Base-by-base conservation (phyloP, 2,329 filamentous ascomycete genomes). In the Cladosporium sp. region DNA sequence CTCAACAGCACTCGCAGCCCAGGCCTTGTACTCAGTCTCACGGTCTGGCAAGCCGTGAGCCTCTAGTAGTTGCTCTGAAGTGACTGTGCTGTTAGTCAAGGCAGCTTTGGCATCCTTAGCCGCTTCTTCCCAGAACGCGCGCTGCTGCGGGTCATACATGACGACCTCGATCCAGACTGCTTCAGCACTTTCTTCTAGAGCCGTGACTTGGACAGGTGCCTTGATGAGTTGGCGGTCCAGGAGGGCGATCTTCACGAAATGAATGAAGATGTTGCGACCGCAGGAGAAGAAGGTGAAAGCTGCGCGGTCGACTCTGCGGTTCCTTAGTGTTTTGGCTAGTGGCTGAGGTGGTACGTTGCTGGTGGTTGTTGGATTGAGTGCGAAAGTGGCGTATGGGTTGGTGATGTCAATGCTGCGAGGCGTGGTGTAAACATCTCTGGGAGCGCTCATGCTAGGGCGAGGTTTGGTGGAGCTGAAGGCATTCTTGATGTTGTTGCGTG, bases 1-100 rank as follows among this genome's bases (percentile, higher is more conserved):
- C 12, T 61, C 62, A 4, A 63, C 63, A 50, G 63, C 61, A 15
- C 60, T 49, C 34, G 64, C 64, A 19, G 63, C 61, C 36, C 59
- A 57, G 4, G 28, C 57, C 28, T 60, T 19, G 38, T 58, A 64
- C 6, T 58, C 57, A 20, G 19, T 19, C 60, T 59, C 60, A 36
- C 61, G 52, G 25, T 63, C 51, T 19, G 47, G 37, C 12, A 47
- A 55, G 1, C 63, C 63, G n/a, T 61, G 60, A 57, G 63, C 47
- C 7, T 47, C 39, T 38, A 66, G 19, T 8, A 59, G 51, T 19
- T 60, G 25, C 30, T 60, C 60, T 5, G 51, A 17, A 1, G n/a
- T 51, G 14, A 66, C n/a, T 0, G 9, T 14, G 2, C 49, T 54
- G 9, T 59, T 25, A 47, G 55, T 60, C n/a, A 65, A 30, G 3